Conservation (phyloP, 2,329 filamentous ascomycete species). For the Fusarium heterosporum region DNA sequence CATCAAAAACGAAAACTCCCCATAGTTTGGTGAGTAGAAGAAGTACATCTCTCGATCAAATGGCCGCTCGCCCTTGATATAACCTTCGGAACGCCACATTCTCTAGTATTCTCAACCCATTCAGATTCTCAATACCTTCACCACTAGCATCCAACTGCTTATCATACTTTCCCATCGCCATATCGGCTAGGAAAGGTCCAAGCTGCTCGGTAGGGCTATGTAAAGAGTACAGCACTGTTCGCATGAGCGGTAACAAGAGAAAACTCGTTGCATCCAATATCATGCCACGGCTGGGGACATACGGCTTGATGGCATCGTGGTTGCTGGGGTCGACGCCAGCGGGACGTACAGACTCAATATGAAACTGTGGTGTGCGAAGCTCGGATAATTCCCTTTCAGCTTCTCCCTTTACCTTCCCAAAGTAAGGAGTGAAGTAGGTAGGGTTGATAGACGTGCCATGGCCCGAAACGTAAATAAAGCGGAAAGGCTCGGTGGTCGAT, state of each 20-base stretch:
- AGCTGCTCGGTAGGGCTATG: constrained; percentile 32
- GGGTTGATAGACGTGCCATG: constrained; percentile 19
- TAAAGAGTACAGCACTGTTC: constrained; percentile 7
- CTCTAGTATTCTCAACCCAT: constrained; percentile 29
- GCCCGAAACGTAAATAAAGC: constrained; percentile 34
- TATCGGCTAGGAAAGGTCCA: constrained; percentile 23
- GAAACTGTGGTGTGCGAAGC: constrained; percentile 11
- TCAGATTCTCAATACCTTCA: constrained; percentile 16
- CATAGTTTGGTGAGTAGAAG: background rate
- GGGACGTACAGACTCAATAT: constrained; percentile 28
- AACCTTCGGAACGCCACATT: constrained; percentile 27
- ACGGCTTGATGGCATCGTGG: constrained; percentile 26
- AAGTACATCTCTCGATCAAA: background rate
- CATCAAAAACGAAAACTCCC: background rate
- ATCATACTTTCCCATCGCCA: constrained; percentile 37
- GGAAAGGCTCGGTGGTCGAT: constrained; percentile 26
- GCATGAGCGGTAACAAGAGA: constrained; percentile 6
- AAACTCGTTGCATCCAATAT: background rate
- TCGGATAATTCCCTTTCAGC: constrained; percentile 25
- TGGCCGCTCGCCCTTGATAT: background rate
- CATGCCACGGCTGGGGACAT: constrained; percentile 22
- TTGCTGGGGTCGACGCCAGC: constrained; percentile 28
- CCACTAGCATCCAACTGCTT: constrained; percentile 1
- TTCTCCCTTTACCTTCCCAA: constrained; percentile 34
- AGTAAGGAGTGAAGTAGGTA: constrained; percentile 20